phyloP scores from a whole-genome alignment of 2,329 filamentous ascomycete genomes.

The Alternaria triticina region DNA sequence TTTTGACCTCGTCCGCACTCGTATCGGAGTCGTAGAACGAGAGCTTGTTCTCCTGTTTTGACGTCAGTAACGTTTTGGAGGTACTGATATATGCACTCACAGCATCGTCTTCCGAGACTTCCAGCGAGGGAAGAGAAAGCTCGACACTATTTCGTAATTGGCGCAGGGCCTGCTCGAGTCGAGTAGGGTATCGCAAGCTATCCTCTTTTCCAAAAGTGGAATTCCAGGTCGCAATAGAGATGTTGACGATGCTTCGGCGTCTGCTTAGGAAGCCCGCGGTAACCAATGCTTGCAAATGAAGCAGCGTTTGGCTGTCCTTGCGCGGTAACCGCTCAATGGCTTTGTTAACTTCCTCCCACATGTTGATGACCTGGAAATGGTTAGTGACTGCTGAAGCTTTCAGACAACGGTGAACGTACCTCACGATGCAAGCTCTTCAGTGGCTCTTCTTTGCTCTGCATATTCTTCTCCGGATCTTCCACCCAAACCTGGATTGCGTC shows the following conservation, averaged over 20 bases:
- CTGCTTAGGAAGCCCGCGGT: conserved; percentile 61
- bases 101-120: conserved; percentile 43
- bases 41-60: conserved; percentile 20
- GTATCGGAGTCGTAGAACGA: conserved; percentile 51
- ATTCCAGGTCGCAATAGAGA: conserved; percentile 72
- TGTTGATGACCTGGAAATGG: conserved; percentile 34
- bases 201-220: conserved; percentile 67
- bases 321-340: conserved; percentile 64
- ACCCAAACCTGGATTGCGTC: conserved; percentile 69
- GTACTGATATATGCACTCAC: conserved; percentile 52
- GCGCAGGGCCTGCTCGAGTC: conserved; percentile 67
- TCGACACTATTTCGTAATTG: conserved; percentile 64
- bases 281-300: conserved; percentile 60
- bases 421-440: conserved; percentile 32
- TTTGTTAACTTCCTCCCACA: conserved; percentile 57
- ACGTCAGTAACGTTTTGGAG: conserved; percentile 44
- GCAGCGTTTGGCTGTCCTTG: conserved; percentile 63
- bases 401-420: conserved; percentile 16
- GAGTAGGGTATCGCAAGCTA: conserved; percentile 67
- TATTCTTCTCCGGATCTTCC: conserved; percentile 56
- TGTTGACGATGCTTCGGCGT: conserved; percentile 58
- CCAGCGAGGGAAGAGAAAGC: conserved; percentile 58
- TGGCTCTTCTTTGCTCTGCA: conserved; percentile 31
- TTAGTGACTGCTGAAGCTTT: conserved; percentile 17
- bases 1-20: conserved; percentile 18